phyloP scores from a whole-genome alignment of 1,139 yeast species.

The Hyphopichia fennica region DNA sequence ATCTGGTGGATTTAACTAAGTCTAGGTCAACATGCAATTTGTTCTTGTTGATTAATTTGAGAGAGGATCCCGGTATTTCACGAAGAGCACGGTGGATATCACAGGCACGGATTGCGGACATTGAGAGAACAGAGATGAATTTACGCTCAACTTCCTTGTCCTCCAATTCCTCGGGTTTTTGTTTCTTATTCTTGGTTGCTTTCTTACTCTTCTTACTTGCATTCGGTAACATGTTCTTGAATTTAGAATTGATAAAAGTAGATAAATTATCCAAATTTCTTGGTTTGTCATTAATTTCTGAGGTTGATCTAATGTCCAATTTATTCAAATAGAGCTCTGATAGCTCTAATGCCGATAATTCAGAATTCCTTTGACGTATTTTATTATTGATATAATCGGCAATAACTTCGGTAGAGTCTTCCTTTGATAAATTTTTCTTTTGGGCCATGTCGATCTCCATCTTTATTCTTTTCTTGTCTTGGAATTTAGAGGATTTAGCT shows the following conservation, averaged over 20 bases:
- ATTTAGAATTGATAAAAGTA: conserved; percentile 42
- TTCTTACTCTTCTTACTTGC: conserved; percentile 23
- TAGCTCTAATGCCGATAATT: conserved; percentile 63
- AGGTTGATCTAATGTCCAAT: conserved; percentile 49
- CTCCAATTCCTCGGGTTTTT: conserved; percentile 9
- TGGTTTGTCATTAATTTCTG: conserved; percentile 40
- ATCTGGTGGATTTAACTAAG: conserved; percentile 46
- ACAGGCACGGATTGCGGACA: conserved; percentile 74
- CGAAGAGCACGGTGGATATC: conserved; percentile 66
- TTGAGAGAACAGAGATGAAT: conserved; percentile 57
- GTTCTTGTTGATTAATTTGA: conserved; percentile 69
- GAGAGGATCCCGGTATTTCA: conserved; percentile 53
- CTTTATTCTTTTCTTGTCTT: conserved; percentile 55
- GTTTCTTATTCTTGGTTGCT: conserved; percentile 20
- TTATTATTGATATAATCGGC: conserved; percentile 59
- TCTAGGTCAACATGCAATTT: conserved; percentile 58
- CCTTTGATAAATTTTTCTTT: conserved; percentile 50
- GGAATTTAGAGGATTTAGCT: conserved; percentile 31
- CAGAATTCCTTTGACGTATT: conserved; percentile 51
- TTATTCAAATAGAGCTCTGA: conserved; percentile 56
- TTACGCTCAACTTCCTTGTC: conserved; percentile 33
- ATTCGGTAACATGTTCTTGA: conserved; percentile 44
- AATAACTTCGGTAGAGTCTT: conserved; percentile 51
- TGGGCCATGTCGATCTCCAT: conserved; percentile 57
- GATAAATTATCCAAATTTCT: conserved; percentile 50